Percentiles rank a stretch among this genome's conserved stretches.
These are phyloP conservation scores for Rehmannia glutinosa DNA, from an alignment of 257 asterid species.

Conservation along the genomic window DNA sequence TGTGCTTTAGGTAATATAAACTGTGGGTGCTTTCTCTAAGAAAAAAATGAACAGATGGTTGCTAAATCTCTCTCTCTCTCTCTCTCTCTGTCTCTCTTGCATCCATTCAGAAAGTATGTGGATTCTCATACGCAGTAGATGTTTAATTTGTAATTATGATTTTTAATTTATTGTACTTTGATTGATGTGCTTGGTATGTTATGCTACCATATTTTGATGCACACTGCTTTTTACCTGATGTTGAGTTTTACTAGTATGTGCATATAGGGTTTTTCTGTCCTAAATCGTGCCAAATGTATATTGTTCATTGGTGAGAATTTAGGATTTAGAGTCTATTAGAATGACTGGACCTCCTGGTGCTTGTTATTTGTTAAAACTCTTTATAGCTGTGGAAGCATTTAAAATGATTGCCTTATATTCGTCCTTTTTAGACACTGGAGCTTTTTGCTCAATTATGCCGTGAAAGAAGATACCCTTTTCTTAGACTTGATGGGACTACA, in stretches of 20 bases:
- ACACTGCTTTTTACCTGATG: background rate
- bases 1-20: background rate
- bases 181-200: background rate
- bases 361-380: no score
- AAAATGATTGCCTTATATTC: constrained; percentile 4
- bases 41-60: background rate
- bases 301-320: background rate
- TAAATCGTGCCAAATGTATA: background rate
- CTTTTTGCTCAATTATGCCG: constrained; percentile 95
- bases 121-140: background rate
- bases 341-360: no score
- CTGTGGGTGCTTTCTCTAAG: constrained; percentile 4
- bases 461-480: constrained; percentile 93
- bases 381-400: constrained; percentile 3
- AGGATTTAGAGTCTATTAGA: constrained; percentile 5
- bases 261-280: background rate
- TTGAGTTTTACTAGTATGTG: background rate
- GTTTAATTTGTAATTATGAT: background rate
- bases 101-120: background rate
- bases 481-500: constrained; percentile 93
- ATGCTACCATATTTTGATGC: background rate
- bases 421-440: constrained; percentile 71
- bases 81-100: constrained; percentile 3
- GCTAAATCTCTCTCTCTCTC: background rate
- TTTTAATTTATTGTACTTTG: background rate